Base-by-base conservation (phyloP, 352 stramenopile species). In the Globisporangium cylindrosporum region DNA sequence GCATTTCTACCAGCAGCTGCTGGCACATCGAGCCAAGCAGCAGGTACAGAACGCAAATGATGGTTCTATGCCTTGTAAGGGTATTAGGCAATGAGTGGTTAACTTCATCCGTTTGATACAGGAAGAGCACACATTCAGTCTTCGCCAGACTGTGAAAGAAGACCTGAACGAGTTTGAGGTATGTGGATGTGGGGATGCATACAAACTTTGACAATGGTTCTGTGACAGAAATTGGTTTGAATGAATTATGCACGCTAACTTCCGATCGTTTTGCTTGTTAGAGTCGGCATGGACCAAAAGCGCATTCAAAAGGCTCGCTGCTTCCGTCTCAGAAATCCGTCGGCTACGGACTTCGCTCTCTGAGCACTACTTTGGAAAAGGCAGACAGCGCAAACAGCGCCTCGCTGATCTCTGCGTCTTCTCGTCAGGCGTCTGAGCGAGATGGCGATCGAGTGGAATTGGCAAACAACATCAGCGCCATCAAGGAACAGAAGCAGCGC, bases 151-250 rank as follows among this genome's bases (percentile, higher is more conserved):
- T 25, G 78, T 89, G 14, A 68, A 75, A 65, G 59, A 66, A 15
- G 83, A 91, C 63, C 60, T 91, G 32, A 74, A 86, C 51, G 79
- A 81, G 9, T 91, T 93, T 72, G 77, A 92, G 61, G 82, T 85
- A 46, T 49, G 51, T 20, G 25, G 36, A 53, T 49, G 8, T 29
- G 48, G 27, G 27, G 27, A 32, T 32, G 3, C 27, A 32, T 32
- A 3, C 48, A 27, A 55, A 22, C 43, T 51, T 5, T 51, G 43
- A 51, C 43, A 10, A 51, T 51, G 18, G 43, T 9, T 27, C 3
- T 46, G 3, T 46, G 3, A 2, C 18, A 48, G 41, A 20, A 48
- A 3, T 48, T 20, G 15, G 41, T 58, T 12, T 64, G 41, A 4
- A 15, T 64, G 15, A 38, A 7, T 15, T 3, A 12, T 22, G 29